Base-by-base conservation (phyloP, 2,329 filamentous ascomycete genomes). In the Aotearoamyces nothofagi region DNA sequence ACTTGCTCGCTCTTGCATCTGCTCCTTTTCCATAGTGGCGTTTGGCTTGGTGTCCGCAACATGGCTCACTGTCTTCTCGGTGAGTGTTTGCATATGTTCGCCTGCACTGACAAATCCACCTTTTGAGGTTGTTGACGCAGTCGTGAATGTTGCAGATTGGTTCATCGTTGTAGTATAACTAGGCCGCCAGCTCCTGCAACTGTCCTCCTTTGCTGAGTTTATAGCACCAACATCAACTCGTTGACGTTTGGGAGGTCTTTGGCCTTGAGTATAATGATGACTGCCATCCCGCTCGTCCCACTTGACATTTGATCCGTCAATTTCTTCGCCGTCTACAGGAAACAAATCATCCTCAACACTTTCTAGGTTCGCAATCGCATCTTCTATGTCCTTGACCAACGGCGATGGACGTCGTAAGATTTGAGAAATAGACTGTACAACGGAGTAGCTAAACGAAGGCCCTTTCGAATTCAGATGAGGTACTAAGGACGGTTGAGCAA, bases 321-420 rank as follows among this genome's bases (percentile, higher is more conserved):
- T 36, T 33, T 51, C 46, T 44, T 64, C 58, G 4, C 77, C 78
- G 26, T 77, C 70, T 3, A 69, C 42, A 0, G 80, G 77, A 54
- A 74, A 82, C 8, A 64, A 46, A 37, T 79, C 67, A 46, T 90
- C 82, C 41, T 80, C 71, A 1, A 60, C 55, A 24, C 56, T 61
- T 32, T 64, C 65, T 52, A 75, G 61, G 13, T 52, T 46, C 1
- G 65, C 61, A 22, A 73, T 54, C 5, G 51, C 51, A 29, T 32
- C 40, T 40, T 19, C 44, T 36, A 36, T 60, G 44, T 26, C 50
- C 46, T 33, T 63, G 58, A 29, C 64, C 63, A 25, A 83, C 62
- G 16, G 56, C 50, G 26, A 61, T 52, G 27, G 67, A 56, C 1
- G 61, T 52, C 7, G 80, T 78, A 94, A 56, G 11, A 92, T 87